A percentile compares a stretch with the other conserved stretches of the same genome.
These are phyloP conservation scores for Phyllosticta paracitricarpa DNA, from an alignment of 2,329 filamentous ascomycete genomes.

Conservation along the genomic window DNA sequence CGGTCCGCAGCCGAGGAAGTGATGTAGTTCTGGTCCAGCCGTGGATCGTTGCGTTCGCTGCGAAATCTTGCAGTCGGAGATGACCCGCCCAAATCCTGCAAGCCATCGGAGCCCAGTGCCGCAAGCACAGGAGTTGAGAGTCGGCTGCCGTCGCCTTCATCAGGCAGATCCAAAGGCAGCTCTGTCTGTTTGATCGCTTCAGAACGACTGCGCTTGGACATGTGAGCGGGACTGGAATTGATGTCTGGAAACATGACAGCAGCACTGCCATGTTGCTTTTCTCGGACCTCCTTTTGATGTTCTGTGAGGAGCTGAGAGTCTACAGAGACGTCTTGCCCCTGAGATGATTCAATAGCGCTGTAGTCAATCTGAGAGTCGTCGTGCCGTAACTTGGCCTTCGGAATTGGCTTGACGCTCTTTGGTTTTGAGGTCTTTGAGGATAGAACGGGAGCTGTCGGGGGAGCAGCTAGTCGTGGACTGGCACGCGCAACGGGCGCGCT, in stretches of 20 bases:
- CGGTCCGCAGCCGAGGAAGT: neutral
- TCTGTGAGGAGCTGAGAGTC: conserved; percentile 72
- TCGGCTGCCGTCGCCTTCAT: neutral
- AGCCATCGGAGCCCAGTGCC: conserved; percentile 25
- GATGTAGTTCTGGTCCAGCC: neutral
- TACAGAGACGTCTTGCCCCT: conserved; percentile 32
- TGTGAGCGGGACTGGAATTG: conserved; percentile 14
- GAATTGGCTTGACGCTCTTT: conserved; percentile 17
- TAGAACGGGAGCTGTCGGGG: neutral
- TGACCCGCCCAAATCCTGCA: conserved; percentile 40
- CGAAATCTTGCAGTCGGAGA: conserved; percentile 41
- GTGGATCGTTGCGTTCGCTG: conserved; percentile 12
- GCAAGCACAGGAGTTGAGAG: conserved; percentile 32
- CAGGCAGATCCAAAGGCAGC: neutral
- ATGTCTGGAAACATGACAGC: conserved; percentile 60
- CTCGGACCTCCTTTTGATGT: conserved; percentile 65
- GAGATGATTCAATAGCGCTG: conserved; percentile 54
- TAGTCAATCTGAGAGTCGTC: conserved; percentile 78
- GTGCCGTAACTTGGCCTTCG: conserved; percentile 54
- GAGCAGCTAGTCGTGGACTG: neutral
- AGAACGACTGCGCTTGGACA: neutral
- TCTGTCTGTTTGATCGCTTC: neutral
- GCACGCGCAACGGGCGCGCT: conserved; percentile 23
- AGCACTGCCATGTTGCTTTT: conserved; percentile 56
- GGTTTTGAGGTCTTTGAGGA: neutral